Conservation (phyloP, 2,329 filamentous ascomycete genomes). For the Scedosporium apiospermum region DNA sequence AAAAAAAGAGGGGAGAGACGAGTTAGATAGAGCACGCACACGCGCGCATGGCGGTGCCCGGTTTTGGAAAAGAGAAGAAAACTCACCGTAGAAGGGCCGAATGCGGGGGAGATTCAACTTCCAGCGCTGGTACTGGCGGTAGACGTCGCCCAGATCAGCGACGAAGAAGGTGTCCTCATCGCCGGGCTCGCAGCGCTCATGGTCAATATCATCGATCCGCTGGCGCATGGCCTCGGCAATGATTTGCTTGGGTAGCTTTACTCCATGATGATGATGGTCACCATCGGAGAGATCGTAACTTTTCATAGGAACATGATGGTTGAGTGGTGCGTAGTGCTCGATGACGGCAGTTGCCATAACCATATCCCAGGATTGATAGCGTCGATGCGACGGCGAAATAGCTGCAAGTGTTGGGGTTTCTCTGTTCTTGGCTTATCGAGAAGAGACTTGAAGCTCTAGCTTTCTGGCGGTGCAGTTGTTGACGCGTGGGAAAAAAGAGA, state of each 20-base stretch:
- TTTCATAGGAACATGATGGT: constrained; percentile 40
- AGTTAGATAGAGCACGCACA: background rate
- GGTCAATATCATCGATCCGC: constrained; percentile 74
- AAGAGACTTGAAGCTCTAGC: background rate
- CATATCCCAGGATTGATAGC: constrained; percentile 40
- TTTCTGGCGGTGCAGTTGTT: background rate
- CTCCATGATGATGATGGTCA: constrained; percentile 28
- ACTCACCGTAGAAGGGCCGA: constrained; percentile 88
- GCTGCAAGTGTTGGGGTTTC: constrained; percentile 3
- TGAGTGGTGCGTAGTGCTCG: constrained; percentile 41
- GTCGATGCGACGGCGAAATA: constrained; percentile 10
- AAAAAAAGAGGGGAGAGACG: constrained; percentile 5
- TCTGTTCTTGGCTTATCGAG: background rate
- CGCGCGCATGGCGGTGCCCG: background rate
- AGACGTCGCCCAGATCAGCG: constrained; percentile 94
- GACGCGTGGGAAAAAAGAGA: constrained; percentile 1
- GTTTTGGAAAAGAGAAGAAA: background rate
- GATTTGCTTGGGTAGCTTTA: constrained; percentile 57
- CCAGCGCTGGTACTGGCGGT: constrained; percentile 97
- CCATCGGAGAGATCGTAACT: constrained; percentile 28
- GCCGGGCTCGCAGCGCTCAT: constrained; percentile 79
- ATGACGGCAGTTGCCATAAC: constrained; percentile 55
- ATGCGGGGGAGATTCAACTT: constrained; percentile 88
- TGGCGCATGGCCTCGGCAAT: constrained; percentile 81
- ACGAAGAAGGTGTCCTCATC: constrained; percentile 99